Evolutionary conservation across 257 asterid species (phyloP), one percentile per base, ranked within the genome.

Genomic region (Forsythia viridissima): DNA sequence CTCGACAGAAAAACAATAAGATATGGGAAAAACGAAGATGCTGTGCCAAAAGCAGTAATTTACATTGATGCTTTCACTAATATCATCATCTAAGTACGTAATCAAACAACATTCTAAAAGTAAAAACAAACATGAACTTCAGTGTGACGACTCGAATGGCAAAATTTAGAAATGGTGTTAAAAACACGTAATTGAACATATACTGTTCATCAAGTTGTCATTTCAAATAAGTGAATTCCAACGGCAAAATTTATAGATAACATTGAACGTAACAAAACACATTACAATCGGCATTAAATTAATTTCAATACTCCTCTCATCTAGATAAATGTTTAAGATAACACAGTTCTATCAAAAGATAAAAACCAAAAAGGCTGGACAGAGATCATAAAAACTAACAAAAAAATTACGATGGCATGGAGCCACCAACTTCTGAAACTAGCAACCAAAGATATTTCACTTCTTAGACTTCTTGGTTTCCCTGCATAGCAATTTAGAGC

Each of bases 381-480:
- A 41, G 41, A 66, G 77, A n/a, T 75, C 77, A 70, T 79, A 79
- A 88, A 81, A 73, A 74, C 76, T 80, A 85, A 34, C 74, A 84
- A 48, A 61, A 79, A 78, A 73, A 78, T 76, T 39, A 78, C 77
- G n/a, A 48, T 18, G 63, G 68, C 21, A 80, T 34, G 5, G 36
- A 38, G 42, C 76, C 34, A 51, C 84, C 76, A 73, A 76, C 76
- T 1, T 44, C 40, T 20, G 85, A 46, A 34, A 61, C 70, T 57
- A 74, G 66, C 70, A 51, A 44, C 61, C 43, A 10, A 40, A 15
- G 11, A 55, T 20, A 38, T 24, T 63, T 85, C 86, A 91, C 93
- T 94, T 92, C 97, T 90, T 93, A 0, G 97, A 34, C 81, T 94
- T 94, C 87, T 90, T 94, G 3, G 93, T 77, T 48, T 81, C 90